Base-by-base conservation (phyloP, 2,329 filamentous ascomycete species). In the Paracorniculantispora psalliotae region DNA sequence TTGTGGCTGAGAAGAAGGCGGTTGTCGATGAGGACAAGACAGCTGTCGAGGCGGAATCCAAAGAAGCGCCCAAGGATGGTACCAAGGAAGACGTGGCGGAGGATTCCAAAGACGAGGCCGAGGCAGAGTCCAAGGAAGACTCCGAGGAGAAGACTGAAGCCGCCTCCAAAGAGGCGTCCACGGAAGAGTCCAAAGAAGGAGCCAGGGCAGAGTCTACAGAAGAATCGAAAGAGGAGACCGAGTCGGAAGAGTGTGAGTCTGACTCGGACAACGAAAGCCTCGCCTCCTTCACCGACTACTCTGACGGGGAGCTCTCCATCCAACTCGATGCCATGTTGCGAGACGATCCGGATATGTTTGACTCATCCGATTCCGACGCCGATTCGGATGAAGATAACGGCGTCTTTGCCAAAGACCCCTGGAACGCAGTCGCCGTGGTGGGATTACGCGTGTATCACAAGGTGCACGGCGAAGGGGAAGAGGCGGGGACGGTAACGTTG, bases 391-490 rank as follows among this genome's bases (percentile, higher is more conserved):
- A 47, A 30, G 41, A 56, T n/a, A 59, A 59, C 19, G 48, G 30
- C 15, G 81, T 84, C 59, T 80, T 80, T 51, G 78, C 82, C 62
- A 73, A 76, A 25, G 78, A 83, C 43, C 80, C 83, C 0, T 88
- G 85, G 84, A 87, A 87, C 66, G 84, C 84, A 4, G 78, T 86
- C n/a, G 80, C 76, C 3, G 80, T 86, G 10, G 77, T 87, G 2
- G 83, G 85, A 0, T 70, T 88, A 49, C 78, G 83, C n/a, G 78
- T 88, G 2, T 87, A 86, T 67, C 78, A 80, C 67, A 82, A 81
- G 64, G 75, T 72, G 0, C 25, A n/a, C n/a, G 25, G 19, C 4
- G 21, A 12, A 1, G 64, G 67, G 9, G 69, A 69, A 65, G 70
- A 12, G 66, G 69, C 8, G 67, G 71, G 2, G 17, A 28, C 50